Conservation (phyloP, 2,329 filamentous ascomycete species). For the Botrytis elliptica region DNA sequence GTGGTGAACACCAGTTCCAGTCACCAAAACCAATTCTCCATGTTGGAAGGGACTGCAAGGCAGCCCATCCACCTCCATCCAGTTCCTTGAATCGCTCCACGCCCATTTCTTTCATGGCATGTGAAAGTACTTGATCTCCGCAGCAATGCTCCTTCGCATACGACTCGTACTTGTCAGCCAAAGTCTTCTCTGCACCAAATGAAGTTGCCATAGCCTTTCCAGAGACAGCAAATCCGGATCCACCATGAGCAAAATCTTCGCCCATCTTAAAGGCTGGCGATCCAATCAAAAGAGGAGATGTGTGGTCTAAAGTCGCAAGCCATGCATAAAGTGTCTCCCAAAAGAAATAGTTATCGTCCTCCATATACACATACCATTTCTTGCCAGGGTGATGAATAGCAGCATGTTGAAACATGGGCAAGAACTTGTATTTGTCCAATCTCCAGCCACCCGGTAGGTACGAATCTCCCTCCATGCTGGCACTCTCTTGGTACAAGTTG, state of each 20-base stretch:
- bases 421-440: slow-evolving; percentile 62
- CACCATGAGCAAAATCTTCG: slow-evolving; percentile 54
- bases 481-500: slow-evolving; percentile 26
- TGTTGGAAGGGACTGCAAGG: slow-evolving; percentile 20
- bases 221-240: slow-evolving; percentile 55
- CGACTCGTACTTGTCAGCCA: slow-evolving; percentile 17
- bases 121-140: slow-evolving; percentile 24
- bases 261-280: slow-evolving; percentile 46
- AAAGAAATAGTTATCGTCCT: slow-evolving; percentile 57
- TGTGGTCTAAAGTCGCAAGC: slow-evolving; percentile 46
- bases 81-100: slow-evolving; percentile 20
- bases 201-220: slow-evolving; percentile 47
- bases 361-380: slow-evolving; percentile 61
- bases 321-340: slow-evolving; percentile 53
- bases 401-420: slow-evolving; percentile 57
- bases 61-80: slow-evolving; percentile 24
- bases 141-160: slow-evolving; percentile 24
- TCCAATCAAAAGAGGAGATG: slow-evolving; percentile 47
- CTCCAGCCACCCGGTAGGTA: slow-evolving; percentile 45
- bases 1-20: slow-evolving; percentile 24
- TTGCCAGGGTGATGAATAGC: slow-evolving; percentile 50
- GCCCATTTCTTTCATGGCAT: slow-evolving; percentile 20
- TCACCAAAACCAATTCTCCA: slow-evolving; percentile 23
- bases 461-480: slow-evolving; percentile 25
- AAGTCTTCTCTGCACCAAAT: slow-evolving; percentile 17